Evolutionary conservation across 768 basidiomycete genomes (phyloP).

Genomic region (Pulveroboletus sp.): DNA sequence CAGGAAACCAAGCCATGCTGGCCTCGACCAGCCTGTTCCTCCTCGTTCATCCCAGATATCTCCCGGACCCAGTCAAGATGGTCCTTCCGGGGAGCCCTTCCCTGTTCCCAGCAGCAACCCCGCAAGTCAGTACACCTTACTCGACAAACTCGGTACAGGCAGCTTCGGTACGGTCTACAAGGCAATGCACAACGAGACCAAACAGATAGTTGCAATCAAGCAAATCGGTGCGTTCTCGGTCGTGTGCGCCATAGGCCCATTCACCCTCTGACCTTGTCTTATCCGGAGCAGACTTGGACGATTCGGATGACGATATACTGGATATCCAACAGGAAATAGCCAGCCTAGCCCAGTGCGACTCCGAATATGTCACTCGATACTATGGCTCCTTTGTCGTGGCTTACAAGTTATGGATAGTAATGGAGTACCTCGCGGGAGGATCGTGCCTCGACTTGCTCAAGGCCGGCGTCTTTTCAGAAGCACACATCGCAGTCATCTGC

Average conservation of each 20-base stretch:
- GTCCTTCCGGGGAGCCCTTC: constrained; percentile 47
- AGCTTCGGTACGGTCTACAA: constrained; percentile 98
- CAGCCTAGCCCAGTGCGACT: constrained; percentile 92
- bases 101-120: constrained; percentile 76
- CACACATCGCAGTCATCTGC: constrained; percentile 92
- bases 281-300: constrained; percentile 75
- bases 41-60: constrained; percentile 44
- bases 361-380: constrained; percentile 93
- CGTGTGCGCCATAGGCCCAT: constrained; percentile 1
- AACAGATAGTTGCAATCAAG: constrained; percentile 95
- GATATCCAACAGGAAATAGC: constrained; percentile 99
- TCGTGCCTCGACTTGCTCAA: constrained; percentile 96
- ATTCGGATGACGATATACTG: constrained; percentile 96
- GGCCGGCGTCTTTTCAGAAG: constrained; percentile 84
- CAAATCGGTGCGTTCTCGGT: constrained; percentile 72
- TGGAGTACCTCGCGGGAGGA: constrained; percentile 99
- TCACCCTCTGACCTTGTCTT: constrained; percentile 1
- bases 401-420: constrained; percentile 98
- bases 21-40: constrained; percentile 34
- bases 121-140: constrained; percentile 83
- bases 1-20: constrained; percentile 35
- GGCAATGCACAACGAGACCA: constrained; percentile 90
- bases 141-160: constrained; percentile 96
- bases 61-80: constrained; percentile 40
- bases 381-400: constrained; percentile 95